These are phyloP conservation scores for Eucalyptus sideroxylon DNA, from an alignment of 345 rosid species.

Conservation along the genomic window DNA sequence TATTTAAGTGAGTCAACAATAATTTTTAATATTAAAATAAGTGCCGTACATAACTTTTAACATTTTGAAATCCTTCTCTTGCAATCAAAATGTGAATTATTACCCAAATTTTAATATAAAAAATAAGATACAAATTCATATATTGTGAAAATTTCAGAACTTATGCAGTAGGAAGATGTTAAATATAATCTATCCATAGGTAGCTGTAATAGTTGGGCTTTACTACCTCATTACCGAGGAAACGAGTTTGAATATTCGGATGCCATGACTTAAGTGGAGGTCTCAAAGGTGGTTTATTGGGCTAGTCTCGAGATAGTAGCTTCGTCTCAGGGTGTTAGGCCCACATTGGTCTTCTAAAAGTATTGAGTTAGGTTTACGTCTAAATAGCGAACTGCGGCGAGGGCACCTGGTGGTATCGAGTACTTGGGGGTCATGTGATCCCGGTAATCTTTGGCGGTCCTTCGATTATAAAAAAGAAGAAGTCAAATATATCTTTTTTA, in stretches of 20 bases:
- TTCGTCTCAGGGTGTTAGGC: no score
- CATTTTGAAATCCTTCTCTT: no score
- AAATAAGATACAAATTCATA: fast-evolving
- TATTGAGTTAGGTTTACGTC: fast-evolving
- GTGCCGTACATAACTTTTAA: fast-evolving
- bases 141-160: neutral
- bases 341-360: no score
- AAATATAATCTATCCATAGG: neutral
- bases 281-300: fast-evolving
- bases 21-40: no score
- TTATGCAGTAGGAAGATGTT: neutral
- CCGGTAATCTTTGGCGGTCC: fast-evolving
- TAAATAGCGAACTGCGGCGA: fast-evolving
- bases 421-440: no score
- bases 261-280: no score
- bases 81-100: neutral
- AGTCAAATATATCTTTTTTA: no score
- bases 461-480: fast-evolving
- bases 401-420: fast-evolving
- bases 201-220: no score
- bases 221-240: no score
- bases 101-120: neutral
- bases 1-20: fast-evolving
- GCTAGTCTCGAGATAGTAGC: fast-evolving
- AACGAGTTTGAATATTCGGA: fast-evolving